phyloP scores from a whole-genome alignment of 1,284 basidiomycete species.

The Hemileia vastatrix region DNA sequence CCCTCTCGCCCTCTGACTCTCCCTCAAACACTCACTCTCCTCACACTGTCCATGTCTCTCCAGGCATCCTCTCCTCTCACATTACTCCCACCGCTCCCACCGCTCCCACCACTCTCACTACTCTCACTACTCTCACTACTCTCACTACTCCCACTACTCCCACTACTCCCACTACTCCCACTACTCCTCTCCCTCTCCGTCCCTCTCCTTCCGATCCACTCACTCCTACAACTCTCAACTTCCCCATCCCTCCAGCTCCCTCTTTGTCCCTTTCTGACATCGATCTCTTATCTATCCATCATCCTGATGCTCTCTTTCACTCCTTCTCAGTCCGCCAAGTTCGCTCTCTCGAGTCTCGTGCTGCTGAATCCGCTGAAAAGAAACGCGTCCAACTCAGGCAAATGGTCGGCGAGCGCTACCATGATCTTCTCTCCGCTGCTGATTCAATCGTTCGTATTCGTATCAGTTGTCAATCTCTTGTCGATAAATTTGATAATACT shows the following conservation, averaged over 20 bases:
- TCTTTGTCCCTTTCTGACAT: background rate
- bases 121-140: background rate
- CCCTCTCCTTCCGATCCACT: background rate
- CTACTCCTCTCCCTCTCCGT: background rate
- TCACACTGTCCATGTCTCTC: background rate
- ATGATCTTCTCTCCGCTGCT: slow-evolving; percentile 9
- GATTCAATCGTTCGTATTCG: slow-evolving; percentile 19
- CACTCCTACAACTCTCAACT: background rate
- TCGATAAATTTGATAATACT: background rate
- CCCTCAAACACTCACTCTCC: background rate
- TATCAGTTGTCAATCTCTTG: slow-evolving; percentile 2
- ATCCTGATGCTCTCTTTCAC: slow-evolving; percentile 15
- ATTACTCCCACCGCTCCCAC: background rate
- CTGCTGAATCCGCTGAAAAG: slow-evolving; percentile 3
- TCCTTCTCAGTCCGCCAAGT: slow-evolving; percentile 9
- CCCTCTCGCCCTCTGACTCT: slow-evolving; percentile 12
- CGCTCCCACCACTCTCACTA: background rate
- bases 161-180: background rate
- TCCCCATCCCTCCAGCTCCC: background rate
- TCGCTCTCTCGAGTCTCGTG: slow-evolving; percentile 3
- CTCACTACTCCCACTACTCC: background rate
- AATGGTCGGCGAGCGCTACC: slow-evolving; percentile 17
- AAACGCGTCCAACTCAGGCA: slow-evolving; percentile 13
- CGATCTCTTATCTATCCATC: slow-evolving; percentile 6
- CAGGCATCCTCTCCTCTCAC: background rate